Base-by-base conservation (phyloP, 495 filamentous ascomycete species). In the Achaetomiella virescens region DNA sequence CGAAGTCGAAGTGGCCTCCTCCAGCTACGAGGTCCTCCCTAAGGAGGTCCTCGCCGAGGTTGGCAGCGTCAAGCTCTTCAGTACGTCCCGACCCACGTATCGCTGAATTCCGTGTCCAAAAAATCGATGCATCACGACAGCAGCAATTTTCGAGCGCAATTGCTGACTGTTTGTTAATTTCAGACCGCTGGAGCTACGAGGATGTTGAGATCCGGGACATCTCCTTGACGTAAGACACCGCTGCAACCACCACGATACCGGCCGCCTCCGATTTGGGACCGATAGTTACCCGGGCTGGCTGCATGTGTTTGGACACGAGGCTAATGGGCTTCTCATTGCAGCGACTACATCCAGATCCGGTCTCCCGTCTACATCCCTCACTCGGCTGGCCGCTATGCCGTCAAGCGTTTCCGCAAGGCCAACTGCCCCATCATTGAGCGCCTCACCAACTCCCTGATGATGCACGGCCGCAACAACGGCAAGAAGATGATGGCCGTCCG, bases 391-490 rank as follows among this genome's bases (percentile, higher is more conserved):
- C 91, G 93, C 70, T 97, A 97, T 81, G 93, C 93, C 73, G 85
- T 87, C 77, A 99, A 99, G 88, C 87, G 93, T 67, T 99, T 99
- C 90, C 87, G 93, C 80, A 99, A 99, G 85, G 91, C 95, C 72
- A 91, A 97, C 85, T 97, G 93, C 87, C 93, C 93, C 65, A 97
- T 99, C 84, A 96, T 99, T 68, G 93, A 99, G 88, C 92, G 93
- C 74, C 86, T 99, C 58, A 97, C 95, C 80, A 99, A 99, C 85
- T 97, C 93, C 24, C 85, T 99, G 66, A 99, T 99, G 93, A 97
- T 97, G 95, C 96, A 99, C 84, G 93, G 93, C 73, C 95, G 93
- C 78, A 99, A 99, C 86, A 97, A 95, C 88, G 93, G 93, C 78
- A 99, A 99, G 87, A 99, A 99, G 89, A 86, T 97, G 62, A 95